phyloP scores from a whole-genome alignment of 441 rosid genomes.

The Bocquillonia castaneifolia region DNA sequence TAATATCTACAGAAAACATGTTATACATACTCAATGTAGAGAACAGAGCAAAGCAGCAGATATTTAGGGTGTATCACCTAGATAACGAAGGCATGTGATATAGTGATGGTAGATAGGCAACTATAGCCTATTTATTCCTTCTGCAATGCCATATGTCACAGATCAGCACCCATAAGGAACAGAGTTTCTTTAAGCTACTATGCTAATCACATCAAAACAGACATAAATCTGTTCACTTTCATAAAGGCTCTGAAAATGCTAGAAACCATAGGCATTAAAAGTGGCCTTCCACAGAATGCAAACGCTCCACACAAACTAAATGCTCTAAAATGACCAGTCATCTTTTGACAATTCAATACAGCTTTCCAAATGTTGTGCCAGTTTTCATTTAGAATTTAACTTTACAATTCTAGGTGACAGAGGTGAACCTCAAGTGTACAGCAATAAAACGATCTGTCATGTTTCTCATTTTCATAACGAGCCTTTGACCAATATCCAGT shows the following conservation, averaged over 20 bases:
- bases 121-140: too few relatives aligned
- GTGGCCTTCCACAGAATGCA: neutral
- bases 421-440: conserved; percentile 73
- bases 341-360: neutral
- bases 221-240: neutral
- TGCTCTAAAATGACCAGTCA: neutral
- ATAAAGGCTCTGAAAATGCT: neutral
- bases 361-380: neutral
- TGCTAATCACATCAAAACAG: neutral
- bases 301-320: neutral
- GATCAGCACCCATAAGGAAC: neutral
- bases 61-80: neutral
- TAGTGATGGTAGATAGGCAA: too few relatives aligned
- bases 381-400: neutral
- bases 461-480: conserved; percentile 67
- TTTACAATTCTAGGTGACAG: neutral
- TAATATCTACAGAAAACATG: too few relatives aligned
- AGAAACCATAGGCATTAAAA: neutral
- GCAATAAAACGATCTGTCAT: conserved; percentile 81
- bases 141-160: neutral
- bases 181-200: neutral
- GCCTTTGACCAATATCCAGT: conserved; percentile 64
- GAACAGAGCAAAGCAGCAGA: neutral
- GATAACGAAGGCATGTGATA: too few relatives aligned
- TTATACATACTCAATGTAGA: neutral